Base-by-base conservation (phyloP, 805 yeast species). In the Kuraishia ogatae region DNA sequence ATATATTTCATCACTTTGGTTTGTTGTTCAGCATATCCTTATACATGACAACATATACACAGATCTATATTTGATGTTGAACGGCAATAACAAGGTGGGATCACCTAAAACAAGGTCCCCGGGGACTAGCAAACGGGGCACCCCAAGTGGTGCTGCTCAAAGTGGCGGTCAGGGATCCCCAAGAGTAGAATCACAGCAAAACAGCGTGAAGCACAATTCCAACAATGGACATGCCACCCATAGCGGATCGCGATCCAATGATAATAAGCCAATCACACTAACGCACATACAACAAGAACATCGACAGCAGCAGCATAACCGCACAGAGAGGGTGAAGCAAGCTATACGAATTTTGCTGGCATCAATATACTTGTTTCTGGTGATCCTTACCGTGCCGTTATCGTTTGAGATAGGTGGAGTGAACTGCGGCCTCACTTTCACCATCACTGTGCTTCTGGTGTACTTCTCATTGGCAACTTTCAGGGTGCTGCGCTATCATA, bases 351-450 rank as follows among this genome's bases (percentile, higher is more conserved):
- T 73, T 23, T 46, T 78, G 17, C 71, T 83, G 56, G 81, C 88
- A 0, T 70, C 81, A 1, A 68, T 87, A 29, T 90, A 91, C 64
- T 73, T 90, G 54, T 67, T 80, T 5, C 79, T 89, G 53, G 83
- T 89, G 13, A 79, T 91, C 28, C 74, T 92, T 29, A 87, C 97
- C 2, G 87, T 94, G 6, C 98, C 98, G 3, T 78, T 94, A 58
- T 87, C 97, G 23, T 94, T 94, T 70, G 97, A 93, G 64, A 86
- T 90, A 46, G 98, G 98, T 10, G 97, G 98, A 1, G 78, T 85
- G 20, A 78, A 82, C 55, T 93, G 98, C 70, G 99, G 99, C 1
- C 73, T 94, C 57, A 83, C 96, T 20, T 94, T 84, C 67, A 83
- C 93, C 0, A 78, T 84, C 35, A 84, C 96, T 6, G 76, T 93